Evolutionary conservation across 495 filamentous ascomycete species (phyloP).

Genomic region (Talaromyces ruber): DNA sequence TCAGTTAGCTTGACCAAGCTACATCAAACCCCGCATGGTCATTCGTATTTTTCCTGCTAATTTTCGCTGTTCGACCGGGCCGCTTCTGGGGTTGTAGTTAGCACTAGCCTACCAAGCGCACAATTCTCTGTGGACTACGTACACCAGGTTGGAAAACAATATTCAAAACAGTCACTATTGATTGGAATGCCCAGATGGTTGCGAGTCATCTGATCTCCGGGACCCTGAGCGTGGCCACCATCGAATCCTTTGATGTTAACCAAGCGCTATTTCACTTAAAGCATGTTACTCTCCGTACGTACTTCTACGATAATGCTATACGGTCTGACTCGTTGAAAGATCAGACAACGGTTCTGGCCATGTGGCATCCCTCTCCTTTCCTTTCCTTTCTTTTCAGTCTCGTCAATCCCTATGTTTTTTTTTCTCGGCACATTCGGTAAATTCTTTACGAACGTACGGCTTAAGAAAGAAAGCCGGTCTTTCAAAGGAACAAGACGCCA

Average conservation of each 20-base stretch:
- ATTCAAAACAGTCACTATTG: background rate
- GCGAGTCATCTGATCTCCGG: background rate
- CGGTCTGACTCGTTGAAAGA: background rate
- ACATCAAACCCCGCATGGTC: background rate
- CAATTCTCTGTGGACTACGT: background rate
- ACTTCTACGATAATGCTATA: background rate
- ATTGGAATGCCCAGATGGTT: background rate
- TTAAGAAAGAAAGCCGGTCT: background rate
- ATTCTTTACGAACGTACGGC: background rate
- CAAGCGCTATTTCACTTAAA: background rate
- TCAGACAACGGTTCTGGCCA: background rate
- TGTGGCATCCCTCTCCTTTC: too few relatives aligned
- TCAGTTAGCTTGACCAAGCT: background rate
- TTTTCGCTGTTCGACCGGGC: background rate
- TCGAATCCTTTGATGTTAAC: background rate
- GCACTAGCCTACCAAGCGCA: background rate
- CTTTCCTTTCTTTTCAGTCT: background rate
- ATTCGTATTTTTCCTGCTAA: background rate
- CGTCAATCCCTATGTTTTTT: background rate
- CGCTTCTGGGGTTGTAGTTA: background rate
- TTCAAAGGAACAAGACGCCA: background rate
- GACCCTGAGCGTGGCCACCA: background rate
- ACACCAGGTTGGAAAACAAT: background rate
- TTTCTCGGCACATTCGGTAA: background rate
- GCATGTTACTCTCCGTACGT: background rate